phyloP scores from a whole-genome alignment of 495 filamentous ascomycete species.

The Monascus purpureus region DNA sequence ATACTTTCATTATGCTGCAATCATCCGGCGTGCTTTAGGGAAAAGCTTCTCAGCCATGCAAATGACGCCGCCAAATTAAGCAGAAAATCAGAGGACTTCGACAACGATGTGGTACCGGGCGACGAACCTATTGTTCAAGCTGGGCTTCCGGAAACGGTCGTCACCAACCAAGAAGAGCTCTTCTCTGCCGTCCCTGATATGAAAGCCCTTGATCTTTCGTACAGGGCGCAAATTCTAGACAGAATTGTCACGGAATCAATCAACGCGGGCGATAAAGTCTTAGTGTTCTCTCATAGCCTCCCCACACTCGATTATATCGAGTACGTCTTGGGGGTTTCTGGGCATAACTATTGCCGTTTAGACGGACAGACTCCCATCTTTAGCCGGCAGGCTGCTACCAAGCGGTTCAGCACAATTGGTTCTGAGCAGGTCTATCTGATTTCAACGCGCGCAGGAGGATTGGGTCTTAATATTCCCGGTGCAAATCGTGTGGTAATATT shows the following conservation, averaged over 20 bases:
- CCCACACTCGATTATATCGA: conserved; percentile 57
- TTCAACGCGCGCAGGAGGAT: conserved; percentile 67
- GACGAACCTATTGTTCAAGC: conserved; percentile 16
- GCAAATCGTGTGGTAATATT: conserved; percentile 85
- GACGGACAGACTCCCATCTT: conserved; percentile 46
- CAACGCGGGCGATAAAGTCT: conserved; percentile 49
- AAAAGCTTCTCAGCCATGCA: conserved; percentile 29
- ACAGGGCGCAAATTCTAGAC: conserved; percentile 51
- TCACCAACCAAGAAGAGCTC: conserved; percentile 13
- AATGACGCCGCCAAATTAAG: conserved; percentile 11
- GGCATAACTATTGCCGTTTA: conserved; percentile 38
- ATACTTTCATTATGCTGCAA: conserved; percentile 56
- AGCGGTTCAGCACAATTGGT: conserved; percentile 45
- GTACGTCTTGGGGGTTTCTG: conserved; percentile 27
- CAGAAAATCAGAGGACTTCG: conserved; percentile 12
- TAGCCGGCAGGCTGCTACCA: conserved; percentile 44
- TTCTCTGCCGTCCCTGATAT: conserved; percentile 17
- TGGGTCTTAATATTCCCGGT: conserved; percentile 69
- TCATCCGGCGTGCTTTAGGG: conserved; percentile 54
- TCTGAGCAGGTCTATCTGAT: conserved; percentile 53
- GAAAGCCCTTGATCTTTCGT: conserved; percentile 33
- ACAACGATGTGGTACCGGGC: conserved; percentile 8
- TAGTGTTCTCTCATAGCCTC: conserved; percentile 65
- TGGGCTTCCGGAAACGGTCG: conserved; percentile 13
- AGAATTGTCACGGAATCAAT: conserved; percentile 51